These are phyloP conservation scores for Ceratocystis alfenasii DNA, from an alignment of 2,329 filamentous ascomycete genomes.

Conservation along the genomic window DNA sequence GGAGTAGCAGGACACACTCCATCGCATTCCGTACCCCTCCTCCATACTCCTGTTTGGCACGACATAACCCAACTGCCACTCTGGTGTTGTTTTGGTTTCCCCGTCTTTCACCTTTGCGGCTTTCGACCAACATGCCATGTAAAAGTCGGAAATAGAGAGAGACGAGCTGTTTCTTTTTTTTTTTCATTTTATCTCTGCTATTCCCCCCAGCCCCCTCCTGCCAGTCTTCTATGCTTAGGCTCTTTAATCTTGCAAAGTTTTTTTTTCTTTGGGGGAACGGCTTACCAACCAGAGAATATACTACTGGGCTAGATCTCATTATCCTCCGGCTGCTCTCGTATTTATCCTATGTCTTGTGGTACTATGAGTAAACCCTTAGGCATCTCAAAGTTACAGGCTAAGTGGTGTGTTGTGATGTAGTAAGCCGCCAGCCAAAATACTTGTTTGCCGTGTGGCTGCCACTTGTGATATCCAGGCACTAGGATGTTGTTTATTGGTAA, in stretches of 20 bases:
- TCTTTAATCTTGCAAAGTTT: neutral
- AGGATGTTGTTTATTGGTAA: neutral
- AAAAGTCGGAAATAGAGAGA: neutral
- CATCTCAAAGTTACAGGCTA: neutral
- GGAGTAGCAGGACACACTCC: neutral
- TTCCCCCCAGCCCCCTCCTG: neutral
- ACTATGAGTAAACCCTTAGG: too few relatives aligned
- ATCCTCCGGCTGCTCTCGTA: neutral
- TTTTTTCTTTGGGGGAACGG: neutral
- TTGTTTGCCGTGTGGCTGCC: neutral
- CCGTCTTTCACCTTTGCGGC: neutral
- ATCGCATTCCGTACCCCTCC: neutral
- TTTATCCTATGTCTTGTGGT: neutral
- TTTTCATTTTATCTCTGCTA: too few relatives aligned
- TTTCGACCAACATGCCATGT: neutral
- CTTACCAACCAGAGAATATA: neutral
- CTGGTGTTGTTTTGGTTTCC: neutral
- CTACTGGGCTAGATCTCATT: neutral
- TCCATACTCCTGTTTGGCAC: neutral
- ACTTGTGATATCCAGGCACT: neutral
- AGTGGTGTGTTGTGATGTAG: neutral
- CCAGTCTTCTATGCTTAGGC: neutral
- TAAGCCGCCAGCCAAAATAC: neutral
- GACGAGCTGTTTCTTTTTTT: neutral
- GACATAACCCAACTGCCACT: neutral